Evolutionary conservation across 129 eudicot species (phyloP).

Genomic region (Saposhnikovia divaricata): DNA sequence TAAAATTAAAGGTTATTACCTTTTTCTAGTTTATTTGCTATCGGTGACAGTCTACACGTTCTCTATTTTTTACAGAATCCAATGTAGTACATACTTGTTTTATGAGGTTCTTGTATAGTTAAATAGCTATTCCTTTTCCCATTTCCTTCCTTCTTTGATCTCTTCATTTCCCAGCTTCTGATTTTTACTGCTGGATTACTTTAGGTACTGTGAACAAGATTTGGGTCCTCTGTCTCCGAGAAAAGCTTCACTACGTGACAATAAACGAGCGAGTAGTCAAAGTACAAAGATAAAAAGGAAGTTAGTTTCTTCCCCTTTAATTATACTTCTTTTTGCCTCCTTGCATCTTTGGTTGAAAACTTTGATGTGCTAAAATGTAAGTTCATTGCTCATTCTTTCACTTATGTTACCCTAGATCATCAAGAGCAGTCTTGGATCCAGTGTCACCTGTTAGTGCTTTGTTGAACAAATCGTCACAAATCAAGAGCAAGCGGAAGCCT

Average conservation of each 20-base stretch:
- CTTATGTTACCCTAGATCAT: background rate
- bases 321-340: background rate
- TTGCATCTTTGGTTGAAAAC: background rate
- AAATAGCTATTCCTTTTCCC: background rate
- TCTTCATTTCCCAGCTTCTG: background rate
- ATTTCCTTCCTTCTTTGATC: background rate
- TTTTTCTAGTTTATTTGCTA: constrained; percentile 11
- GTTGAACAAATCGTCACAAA: background rate
- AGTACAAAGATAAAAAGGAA: background rate
- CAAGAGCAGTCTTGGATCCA: constrained; percentile 9
- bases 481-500: background rate
- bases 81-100: background rate
- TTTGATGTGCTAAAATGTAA: background rate
- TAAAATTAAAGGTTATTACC: background rate
- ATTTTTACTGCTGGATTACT: background rate
- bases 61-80: background rate
- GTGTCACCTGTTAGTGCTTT: constrained; percentile 3
- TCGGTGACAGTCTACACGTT: background rate
- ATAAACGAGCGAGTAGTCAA: constrained; percentile 4
- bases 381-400: background rate
- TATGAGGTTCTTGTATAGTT: background rate
- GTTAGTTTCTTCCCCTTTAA: background rate
- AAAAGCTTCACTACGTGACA: background rate
- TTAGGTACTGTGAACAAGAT: constrained; percentile 12
- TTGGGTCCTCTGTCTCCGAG: constrained; percentile 5